Base-by-base conservation (phyloP, 257 asterid species). In the Solanum neorickii region DNA sequence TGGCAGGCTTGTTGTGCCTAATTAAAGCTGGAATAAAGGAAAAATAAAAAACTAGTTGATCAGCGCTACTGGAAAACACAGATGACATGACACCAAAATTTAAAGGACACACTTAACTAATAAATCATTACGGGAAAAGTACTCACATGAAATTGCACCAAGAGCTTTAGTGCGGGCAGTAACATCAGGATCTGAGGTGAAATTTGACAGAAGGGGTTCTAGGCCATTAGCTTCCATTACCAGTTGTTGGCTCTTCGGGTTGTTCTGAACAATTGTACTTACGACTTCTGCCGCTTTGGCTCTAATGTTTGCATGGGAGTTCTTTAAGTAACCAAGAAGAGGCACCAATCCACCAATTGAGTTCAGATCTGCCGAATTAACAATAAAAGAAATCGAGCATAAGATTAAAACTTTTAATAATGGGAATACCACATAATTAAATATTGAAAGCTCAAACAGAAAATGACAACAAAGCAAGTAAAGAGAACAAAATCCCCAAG, bases 221-320 rank as follows among this genome's bases (percentile, higher is more conserved):
- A 97, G 87, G 46, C 99, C 99, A 86, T 93, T 95, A 37, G 98
- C 96, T 83, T 96, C 98, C 97, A 96, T 93, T 33, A 97, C 98
- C 90, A 96, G 73, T 85, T 95, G 95, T 76, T 97, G 99, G 90
- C 99, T 92, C 86, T 15, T 94, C 1, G 99, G 98, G 74, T 97
- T 97, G 95, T 96, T 97, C 92, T 96, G 99, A 77, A 97, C 98
- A 44, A 96, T 90, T 13, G 98, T 97, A 94, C 91, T 92, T 15
- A 97, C 95, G 29, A 97, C 98, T 88, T 96, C 99, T 12, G 99
- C 99, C 27, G 99, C 99, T 91, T 97, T 97, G 9, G 97, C 95
- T 92, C 97, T 93, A 33, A 97, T 94, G 89, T 95, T 96, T 69
- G 99, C 91, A 87, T 97, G 95, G 29, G 97, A 62, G 83, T 91